Base-by-base conservation (phyloP, 805 yeast genomes). In the Nakazawaea populi region DNA sequence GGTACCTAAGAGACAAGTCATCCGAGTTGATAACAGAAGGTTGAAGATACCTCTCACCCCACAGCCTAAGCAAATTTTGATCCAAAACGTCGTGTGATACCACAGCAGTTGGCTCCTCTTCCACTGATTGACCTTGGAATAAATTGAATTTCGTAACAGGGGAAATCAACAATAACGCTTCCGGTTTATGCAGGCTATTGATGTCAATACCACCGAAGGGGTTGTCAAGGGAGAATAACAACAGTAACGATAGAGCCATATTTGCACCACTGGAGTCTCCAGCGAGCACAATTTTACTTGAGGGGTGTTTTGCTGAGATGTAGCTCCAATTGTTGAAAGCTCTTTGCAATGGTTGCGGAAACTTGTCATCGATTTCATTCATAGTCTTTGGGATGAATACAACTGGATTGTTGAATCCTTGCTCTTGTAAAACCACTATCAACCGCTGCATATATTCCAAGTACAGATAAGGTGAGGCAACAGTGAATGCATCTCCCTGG, bases 201-300 rank as follows among this genome's bases (percentile, higher is more conserved):
- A 49, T 49, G 1, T 8, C 40, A 37, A 37, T 37, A 10, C n/a
- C 14, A 7, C 14, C 40, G 2, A n/a, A 10, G 40, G 40, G 40
- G 18, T 11, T 11, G 41, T n/a, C 65, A 61, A 32, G 68, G 58
- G 54, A 70, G 29, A 42, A 18, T 38, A 48, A 72, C 18, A 72
- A 61, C 46, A 75, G 49, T 47, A 72, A 56, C 10, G 72, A 57
- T 44, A 75, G 53, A 3, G 65, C 62, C 38, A 74, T 53, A n/a
- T 71, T 73, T 0, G 76, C 81, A 1, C 83, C 83, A 4, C 69
- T 60, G 0, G 81, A 75, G 48, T 78, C 81, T 0, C 82, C 83
- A 46, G 66, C 57, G 4, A 74, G 43, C 4, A 74, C 60, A 2
- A 63, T 44, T 28, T 63, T 63, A 1, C 76, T 60, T 0, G 51